These are phyloP conservation scores for Smithsoniella earleae DNA, from an alignment of 163 green algal species.

Conservation along the genomic window DNA sequence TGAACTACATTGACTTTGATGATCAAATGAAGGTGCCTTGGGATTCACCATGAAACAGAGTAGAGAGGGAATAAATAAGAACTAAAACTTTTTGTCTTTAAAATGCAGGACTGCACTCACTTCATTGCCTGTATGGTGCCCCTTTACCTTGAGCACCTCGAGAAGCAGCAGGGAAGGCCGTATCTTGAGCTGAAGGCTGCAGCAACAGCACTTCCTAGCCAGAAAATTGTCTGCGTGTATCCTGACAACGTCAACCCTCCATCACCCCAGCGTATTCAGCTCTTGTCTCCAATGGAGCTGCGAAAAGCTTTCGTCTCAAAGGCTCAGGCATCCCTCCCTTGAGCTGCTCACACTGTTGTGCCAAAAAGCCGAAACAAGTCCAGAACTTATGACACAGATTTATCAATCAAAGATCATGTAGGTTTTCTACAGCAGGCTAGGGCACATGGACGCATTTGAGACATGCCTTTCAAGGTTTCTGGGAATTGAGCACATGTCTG, in stretches of 20 bases:
- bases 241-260: neutral
- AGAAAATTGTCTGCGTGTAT: constrained; percentile 19
- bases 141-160: neutral
- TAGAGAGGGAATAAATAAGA: neutral
- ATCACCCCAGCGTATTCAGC: neutral
- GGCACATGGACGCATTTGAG: constrained; percentile 24
- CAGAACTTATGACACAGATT: neutral
- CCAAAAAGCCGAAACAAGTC: neutral
- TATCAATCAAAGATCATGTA: neutral
- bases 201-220: constrained; percentile 1
- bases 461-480: constrained; percentile 22
- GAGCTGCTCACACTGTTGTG: neutral
- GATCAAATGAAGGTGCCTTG: neutral
- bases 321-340: neutral
- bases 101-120: constrained; percentile 26
- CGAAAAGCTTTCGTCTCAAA: constrained; percentile 25
- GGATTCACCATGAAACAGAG: neutral
- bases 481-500: constrained; percentile 12
- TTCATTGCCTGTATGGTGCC: constrained; percentile 10
- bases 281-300: neutral
- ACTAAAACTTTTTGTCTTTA: neutral
- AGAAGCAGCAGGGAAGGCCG: neutral
- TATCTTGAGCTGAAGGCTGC: constrained; percentile 25
- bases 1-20: constrained; percentile 27
- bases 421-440: constrained; percentile 20